Base-by-base conservation (phyloP, 768 basidiomycete species). In the Amyloporia xantha region DNA sequence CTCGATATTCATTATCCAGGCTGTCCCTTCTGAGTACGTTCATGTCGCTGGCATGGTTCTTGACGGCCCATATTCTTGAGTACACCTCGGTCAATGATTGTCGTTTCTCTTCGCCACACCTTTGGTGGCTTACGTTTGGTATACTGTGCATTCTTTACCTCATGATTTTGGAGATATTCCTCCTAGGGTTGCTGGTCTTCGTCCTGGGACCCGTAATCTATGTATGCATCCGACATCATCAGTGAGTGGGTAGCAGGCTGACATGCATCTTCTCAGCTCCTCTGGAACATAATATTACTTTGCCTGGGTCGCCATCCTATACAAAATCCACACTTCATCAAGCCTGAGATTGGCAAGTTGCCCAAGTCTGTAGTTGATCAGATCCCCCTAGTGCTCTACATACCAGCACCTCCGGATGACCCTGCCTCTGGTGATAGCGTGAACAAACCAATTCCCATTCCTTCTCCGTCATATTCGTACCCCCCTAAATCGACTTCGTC, bases 121-220 rank as follows among this genome's bases (percentile, higher is more conserved):
- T 91, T 27, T 92, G 89, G 89, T 92, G 87, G 86, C 77, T 91
- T 40, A 79, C 78, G 19, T 90, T 92, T 62, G 83, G 79, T 28
- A 82, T 91, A 56, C 68, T 91, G 12, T 82, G 84, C 66, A 78
- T 86, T 36, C 81, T 86, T 71, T 92, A 91, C 60, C 58, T 91
- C 47, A 81, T 85, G 73, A 65, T 82, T 25, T 65, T 80, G 36
- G 81, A 91, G 64, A 81, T 91, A 42, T 63, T 91, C 48, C 55
- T 91, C 4, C 75, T 92, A 13, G 86, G 83, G 21, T 70, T 91
- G 51, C 69, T 89, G 10, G 81, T 92, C 26, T 85, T 92, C 62
- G 73, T 91, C 47, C 65, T 92, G 49, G 82, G 85, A 1, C 89
- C 89, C 0, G 77, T 91, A 46, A 65, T 90, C 51, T 85, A 85